Percentiles rank a stretch among this genome's conserved stretches.
phyloP scores from a whole-genome alignment of 495 filamentous ascomycete genomes.

The Ramalina intermedia region DNA sequence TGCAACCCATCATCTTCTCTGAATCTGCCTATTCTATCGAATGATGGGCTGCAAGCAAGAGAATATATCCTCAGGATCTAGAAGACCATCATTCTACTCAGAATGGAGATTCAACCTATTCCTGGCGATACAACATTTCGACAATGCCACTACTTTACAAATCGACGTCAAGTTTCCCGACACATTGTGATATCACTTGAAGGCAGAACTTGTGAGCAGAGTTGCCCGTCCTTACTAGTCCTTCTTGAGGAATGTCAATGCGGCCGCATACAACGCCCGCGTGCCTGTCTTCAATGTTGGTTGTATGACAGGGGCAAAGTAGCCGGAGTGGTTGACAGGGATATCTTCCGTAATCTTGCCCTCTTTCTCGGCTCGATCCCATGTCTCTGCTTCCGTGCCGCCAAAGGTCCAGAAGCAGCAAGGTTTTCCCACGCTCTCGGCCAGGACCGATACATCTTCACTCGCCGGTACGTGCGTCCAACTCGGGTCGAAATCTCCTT shows the following conservation, averaged over 20 bases:
- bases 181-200: no score
- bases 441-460: constrained; percentile 34
- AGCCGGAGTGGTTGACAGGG: constrained; percentile 43
- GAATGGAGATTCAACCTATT: no score
- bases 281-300: constrained; percentile 41
- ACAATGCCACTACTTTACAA: no score
- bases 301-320: constrained; percentile 45
- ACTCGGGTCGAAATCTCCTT: constrained; percentile 25
- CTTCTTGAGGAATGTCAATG: constrained; percentile 25
- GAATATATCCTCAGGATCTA: no score
- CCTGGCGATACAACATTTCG: no score
- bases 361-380: constrained; percentile 26
- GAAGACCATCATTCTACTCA: no score
- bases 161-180: no score
- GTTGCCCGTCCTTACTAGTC: no score
- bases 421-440: constrained; percentile 23
- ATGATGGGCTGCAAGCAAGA: no score
- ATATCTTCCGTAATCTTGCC: constrained; percentile 10
- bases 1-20: no score
- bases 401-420: constrained; percentile 34
- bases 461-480: constrained; percentile 25
- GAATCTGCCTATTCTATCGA: no score
- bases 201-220: no score
- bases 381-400: constrained; percentile 26
- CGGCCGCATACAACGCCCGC: constrained; percentile 40